Evolutionary conservation across 2,329 filamentous ascomycete species (phyloP), one percentile per base, ranked within the genome.

Genomic region (Diaporthe citrichinensis): DNA sequence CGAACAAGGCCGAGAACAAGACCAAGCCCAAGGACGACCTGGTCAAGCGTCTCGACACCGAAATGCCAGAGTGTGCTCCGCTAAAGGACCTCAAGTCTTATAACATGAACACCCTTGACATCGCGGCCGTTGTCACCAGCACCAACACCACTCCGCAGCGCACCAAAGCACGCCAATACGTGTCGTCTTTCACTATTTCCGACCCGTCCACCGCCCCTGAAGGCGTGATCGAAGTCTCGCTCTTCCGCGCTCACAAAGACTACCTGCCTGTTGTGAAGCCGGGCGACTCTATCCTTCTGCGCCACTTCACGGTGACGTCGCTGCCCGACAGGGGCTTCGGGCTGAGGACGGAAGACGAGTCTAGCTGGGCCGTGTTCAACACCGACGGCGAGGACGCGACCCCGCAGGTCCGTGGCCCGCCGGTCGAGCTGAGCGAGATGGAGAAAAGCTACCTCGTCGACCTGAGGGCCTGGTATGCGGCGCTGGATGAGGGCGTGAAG

Each of bases 311-410:
- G 39, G 88, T 92, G 20, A 84, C 88, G 57, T 85, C 90, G 3
- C 82, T 92, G 69, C 87, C 88, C 75, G 85, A 85, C 61, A 88
- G 88, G 71, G 90, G 88, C 2, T 92, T 90, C 77, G 90, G 89
- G 0, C 82, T 92, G 68, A 84, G 87, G 65, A 87, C 86, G n/a
- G 55, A 75, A n/a, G 88, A 89, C 59, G 85, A 84, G 46, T 92
- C 90, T 23, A 88, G 89, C 72, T 93, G 92, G 89, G 91, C 90
- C 2, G 90, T 93, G 4, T 92, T 91, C 77, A 89, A 91, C 78
- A 82, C 83, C 53, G 81, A 84, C 46, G 78, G 78, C 44, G 82
- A 82, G 4, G 82, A 84, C 61, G 80, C 81, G 71, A 82, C 87
- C 58, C 84, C 88, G 57, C 88, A 92, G 82, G 88, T 92, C 71